Evolutionary conservation across 2,329 filamentous ascomycete species (phyloP), one percentile per base, ranked within the genome.

Genomic region (Penicillium italicum): DNA sequence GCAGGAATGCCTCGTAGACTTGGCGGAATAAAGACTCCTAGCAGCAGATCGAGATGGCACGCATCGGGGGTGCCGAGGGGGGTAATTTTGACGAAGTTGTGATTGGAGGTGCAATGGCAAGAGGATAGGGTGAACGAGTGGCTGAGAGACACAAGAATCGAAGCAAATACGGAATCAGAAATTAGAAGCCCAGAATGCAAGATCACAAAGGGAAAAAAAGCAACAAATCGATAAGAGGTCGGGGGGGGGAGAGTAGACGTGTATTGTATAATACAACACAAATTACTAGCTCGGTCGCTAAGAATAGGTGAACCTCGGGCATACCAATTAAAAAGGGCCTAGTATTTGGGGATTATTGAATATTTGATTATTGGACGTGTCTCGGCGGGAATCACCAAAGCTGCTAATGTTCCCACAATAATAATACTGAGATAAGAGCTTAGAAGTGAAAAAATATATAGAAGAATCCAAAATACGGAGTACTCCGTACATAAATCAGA

Each of bases 171-270:
- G 31, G 42, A 46, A 45, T 9, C 38, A 43, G 38, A 52, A 48
- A 16, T 16, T 18, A 44, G 20, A 41, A 18, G 36, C 47, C 31
- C 37, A 44, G 22, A 44, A 34, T 31, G 36, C 30, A 43, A 50
- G 22, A 41, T 54, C 51, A 54, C 51, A 54, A 57, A 43, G 38
- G 45, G 55, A 43, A 54, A 54, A 53, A 57, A 54, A 33, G 55
- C 43, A 49, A 57, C 50, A 57, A 57, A 54, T 49, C 55, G 50
- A 54, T 54, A 53, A 48, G 53, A 52, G 55, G 50, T 48, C 28
- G 34, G 50, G 53, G 53, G n/a, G n/a, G n/a, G n/a, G n/a, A n/a
- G n/a, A n/a, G 45, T 49, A 44, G 52, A 40, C 22, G 33, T 20
- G 53, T 55, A 55, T 51, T 51, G 33, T 44, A 9, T 6, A 46